Base-by-base conservation (phyloP, 108 stramenopile genomes). In the Conticribra guillardii region DNA sequence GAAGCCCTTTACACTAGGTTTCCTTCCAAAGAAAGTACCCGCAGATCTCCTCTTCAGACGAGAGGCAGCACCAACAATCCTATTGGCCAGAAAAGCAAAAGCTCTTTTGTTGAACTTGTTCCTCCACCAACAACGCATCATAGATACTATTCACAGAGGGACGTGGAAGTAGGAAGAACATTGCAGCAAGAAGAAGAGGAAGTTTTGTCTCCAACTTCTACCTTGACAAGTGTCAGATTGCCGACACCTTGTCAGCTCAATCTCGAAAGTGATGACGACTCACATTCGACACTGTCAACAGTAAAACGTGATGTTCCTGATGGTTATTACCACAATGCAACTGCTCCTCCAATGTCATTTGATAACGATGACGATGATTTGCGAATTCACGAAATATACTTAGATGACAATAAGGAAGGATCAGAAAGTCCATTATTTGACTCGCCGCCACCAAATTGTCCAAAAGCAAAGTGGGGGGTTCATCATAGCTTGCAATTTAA, bases 191-290 rank as follows among this genome's bases (percentile, higher is more conserved):
- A 44, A 18, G 17, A 57, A 7, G 66, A 79, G 53, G 70, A 67
- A 1, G 18, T 71, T 1, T 50, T 72, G 23, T 79, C 78, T n/a
- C 78, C 78, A 55, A 34, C 58, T 23, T 79, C 78, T 21, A 71
- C 78, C 23, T 53, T 79, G 14, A 71, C 78, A 41, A 79, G 70
- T 2, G 31, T 76, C 41, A 66, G 34, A 32, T 52, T 71, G 45
- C 78, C 78, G 17, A 79, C 78, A 16, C 78, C 78, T 18, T 64
- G 78, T 31, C 54, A 79, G 46, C 51, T 79, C 46, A 60, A 71
- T 30, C 54, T 72, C 22, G 71, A 71, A 15, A 55, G 45, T 41
- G 64, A 66, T 2, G 62, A 54, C 11, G 56, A 55, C 33, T 56
- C 37, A 11, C 11, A 9, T 5, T 41, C 37, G 5, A 61, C 32